Percentiles rank a stretch among this genome's conserved stretches.
These are phyloP conservation scores for Linanthus parryae DNA, from an alignment of 148 eudicot genomes.

Conservation along the genomic window DNA sequence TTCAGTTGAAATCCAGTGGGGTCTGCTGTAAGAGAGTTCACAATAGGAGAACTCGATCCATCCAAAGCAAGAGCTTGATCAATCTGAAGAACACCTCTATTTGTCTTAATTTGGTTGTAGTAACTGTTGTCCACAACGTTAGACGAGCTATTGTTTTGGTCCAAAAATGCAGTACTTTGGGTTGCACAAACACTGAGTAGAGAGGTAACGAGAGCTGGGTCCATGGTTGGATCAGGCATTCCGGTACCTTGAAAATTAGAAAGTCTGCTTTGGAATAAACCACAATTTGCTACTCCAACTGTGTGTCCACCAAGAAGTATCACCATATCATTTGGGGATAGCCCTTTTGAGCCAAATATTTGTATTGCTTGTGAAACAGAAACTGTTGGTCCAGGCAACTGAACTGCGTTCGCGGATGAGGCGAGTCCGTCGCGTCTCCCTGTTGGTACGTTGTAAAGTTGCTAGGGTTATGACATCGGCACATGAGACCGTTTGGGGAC, in stretches of 20 bases:
- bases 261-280: slow-evolving; percentile 15
- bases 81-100: slow-evolving; percentile 20
- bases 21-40: slow-evolving; percentile 7
- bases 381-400: slow-evolving; percentile 19
- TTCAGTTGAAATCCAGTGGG: slow-evolving; percentile 8
- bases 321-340: slow-evolving; percentile 23
- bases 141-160: slow-evolving; percentile 27
- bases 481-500: slow-evolving; percentile 15
- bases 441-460: slow-evolving; percentile 21
- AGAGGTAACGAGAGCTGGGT: slow-evolving; percentile 12
- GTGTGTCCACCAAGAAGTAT: slow-evolving; percentile 30
- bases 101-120: slow-evolving; percentile 16
- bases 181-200: slow-evolving; percentile 18
- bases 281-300: slow-evolving; percentile 25
- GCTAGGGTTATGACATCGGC: slow-evolving; percentile 22
- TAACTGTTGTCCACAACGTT: slow-evolving; percentile 20
- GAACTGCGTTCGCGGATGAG: slow-evolving; percentile 13
- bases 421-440: slow-evolving; percentile 29
- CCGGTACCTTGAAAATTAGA: slow-evolving; percentile 9
- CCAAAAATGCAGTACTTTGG: slow-evolving; percentile 18
- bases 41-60: slow-evolving; percentile 16
- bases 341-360: slow-evolving; percentile 18
- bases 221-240: slow-evolving; percentile 20
- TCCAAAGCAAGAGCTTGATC: slow-evolving; percentile 24
- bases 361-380: slow-evolving; percentile 12